Evolutionary conservation across 108 stramenopile genomes (phyloP).

Genomic region (Nitzschia putrida): DNA sequence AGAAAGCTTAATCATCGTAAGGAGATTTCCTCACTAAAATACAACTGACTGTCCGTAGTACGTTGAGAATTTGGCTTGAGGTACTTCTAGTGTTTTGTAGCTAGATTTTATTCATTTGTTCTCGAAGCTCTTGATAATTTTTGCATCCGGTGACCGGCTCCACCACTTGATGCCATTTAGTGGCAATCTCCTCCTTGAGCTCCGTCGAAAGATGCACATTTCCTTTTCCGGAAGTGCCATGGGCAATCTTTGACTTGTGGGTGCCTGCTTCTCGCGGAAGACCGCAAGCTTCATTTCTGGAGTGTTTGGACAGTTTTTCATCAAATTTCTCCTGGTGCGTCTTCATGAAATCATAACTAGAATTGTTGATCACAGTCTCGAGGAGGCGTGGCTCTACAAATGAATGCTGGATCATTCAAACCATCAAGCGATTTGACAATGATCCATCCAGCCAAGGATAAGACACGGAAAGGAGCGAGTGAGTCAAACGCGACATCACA

Average conservation of each 20-base stretch:
- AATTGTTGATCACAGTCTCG: constrained; percentile 4
- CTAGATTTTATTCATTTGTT: constrained; percentile 1
- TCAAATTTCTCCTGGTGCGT: constrained; percentile 41
- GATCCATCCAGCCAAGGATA: neutral
- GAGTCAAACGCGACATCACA: too few relatives aligned
- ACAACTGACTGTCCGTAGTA: neutral
- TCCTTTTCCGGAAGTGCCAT: constrained; percentile 33
- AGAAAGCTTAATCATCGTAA: neutral
- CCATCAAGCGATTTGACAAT: neutral
- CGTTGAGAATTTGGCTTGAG: neutral
- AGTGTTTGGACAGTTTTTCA: constrained; percentile 43
- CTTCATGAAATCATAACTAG: constrained; percentile 48
- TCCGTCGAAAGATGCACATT: constrained; percentile 16
- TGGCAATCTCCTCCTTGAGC: constrained; percentile 23
- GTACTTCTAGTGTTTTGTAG: neutral
- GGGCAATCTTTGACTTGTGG: constrained; percentile 26
- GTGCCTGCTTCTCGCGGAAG: constrained; percentile 48
- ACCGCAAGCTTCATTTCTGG: constrained; percentile 51
- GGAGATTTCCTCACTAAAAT: neutral
- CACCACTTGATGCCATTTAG: constrained; percentile 49
- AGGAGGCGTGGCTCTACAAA: constrained; percentile 20
- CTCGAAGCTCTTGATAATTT: constrained; percentile 36
- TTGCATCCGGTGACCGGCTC: constrained; percentile 39
- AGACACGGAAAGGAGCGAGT: too few relatives aligned
- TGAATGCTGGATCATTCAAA: constrained; percentile 11